Evolutionary conservation across 1,284 basidiomycete species (phyloP).

Genomic region (Mrakiaceae sp.): DNA sequence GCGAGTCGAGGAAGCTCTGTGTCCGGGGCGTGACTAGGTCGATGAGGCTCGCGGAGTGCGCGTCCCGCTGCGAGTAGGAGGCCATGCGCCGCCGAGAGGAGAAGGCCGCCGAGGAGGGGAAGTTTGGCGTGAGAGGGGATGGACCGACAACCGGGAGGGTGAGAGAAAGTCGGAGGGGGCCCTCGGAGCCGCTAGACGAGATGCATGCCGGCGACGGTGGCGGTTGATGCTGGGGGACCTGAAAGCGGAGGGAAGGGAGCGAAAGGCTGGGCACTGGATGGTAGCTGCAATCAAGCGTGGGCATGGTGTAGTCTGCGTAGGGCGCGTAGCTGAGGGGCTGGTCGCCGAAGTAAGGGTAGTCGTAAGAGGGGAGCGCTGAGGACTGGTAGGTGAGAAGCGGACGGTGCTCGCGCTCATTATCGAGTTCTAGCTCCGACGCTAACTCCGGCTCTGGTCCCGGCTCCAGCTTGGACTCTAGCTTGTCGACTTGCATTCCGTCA

Average conservation of each 20-base stretch:
- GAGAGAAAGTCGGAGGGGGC: slow-evolving; percentile 11
- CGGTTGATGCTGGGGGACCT: not conserved
- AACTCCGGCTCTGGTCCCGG: not conserved
- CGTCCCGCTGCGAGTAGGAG: no score
- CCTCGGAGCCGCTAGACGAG: not conserved
- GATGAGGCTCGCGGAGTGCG: not conserved
- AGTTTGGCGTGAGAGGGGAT: no score
- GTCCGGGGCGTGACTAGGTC: not conserved
- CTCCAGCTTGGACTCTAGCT: not conserved
- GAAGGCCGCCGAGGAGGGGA: no score
- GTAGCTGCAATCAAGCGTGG: not conserved
- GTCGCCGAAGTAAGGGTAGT: not conserved
- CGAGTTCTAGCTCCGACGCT: not conserved
- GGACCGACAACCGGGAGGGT: not conserved
- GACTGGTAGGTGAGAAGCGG: not conserved
- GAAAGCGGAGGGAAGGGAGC: not conserved
- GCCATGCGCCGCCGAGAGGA: no score
- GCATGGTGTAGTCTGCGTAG: slow-evolving; percentile 7
- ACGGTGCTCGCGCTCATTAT: not conserved
- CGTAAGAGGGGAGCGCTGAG: not conserved
- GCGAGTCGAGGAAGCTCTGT: not conserved
- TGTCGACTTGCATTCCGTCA: not conserved
- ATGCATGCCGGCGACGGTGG: not conserved
- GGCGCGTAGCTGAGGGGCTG: slow-evolving; percentile 4
- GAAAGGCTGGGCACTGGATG: not conserved